Conservation (phyloP, 139 green algal species). For the Marvania coccoides region DNA sequence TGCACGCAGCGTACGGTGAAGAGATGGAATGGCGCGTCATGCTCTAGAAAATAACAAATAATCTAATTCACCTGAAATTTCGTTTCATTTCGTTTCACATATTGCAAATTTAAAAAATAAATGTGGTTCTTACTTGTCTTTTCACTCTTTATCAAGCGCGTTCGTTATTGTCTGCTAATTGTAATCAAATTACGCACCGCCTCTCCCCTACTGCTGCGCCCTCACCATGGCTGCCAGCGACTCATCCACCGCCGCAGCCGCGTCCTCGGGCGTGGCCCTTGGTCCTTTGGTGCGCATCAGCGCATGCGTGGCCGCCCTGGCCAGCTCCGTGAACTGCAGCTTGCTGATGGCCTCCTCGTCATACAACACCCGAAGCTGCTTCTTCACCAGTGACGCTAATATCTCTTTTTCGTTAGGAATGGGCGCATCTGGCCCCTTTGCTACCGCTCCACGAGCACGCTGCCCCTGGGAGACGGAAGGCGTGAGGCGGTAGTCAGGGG, state of each 20-base stretch:
- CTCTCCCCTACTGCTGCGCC: too few relatives aligned
- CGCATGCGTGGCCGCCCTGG: neutral
- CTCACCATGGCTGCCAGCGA: neutral
- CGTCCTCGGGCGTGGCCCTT: neutral
- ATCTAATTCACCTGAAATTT: neutral
- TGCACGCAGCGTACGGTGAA: conserved; percentile 37
- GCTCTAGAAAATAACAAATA: conserved; percentile 24
- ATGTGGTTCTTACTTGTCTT: neutral
- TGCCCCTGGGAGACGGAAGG: neutral
- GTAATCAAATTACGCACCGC: too few relatives aligned
- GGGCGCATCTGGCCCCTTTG: too few relatives aligned
- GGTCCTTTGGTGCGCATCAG: neutral
- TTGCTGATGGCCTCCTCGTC: neutral
- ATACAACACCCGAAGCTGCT: neutral
- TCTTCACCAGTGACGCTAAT: too few relatives aligned
- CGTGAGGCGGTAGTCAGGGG: neutral
- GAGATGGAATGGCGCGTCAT: conserved; percentile 51
- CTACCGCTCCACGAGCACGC: too few relatives aligned
- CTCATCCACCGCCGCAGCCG: neutral
- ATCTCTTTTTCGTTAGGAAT: too few relatives aligned
- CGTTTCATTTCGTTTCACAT: neutral
- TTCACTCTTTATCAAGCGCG: neutral
- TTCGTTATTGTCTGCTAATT: too few relatives aligned
- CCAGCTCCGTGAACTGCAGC: neutral
- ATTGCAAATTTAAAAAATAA: neutral